Percentiles rank a stretch among this genome's conserved stretches.
These are phyloP conservation scores for Nicotiana knightiana DNA, from an alignment of 257 asterid species.

Conservation along the genomic window DNA sequence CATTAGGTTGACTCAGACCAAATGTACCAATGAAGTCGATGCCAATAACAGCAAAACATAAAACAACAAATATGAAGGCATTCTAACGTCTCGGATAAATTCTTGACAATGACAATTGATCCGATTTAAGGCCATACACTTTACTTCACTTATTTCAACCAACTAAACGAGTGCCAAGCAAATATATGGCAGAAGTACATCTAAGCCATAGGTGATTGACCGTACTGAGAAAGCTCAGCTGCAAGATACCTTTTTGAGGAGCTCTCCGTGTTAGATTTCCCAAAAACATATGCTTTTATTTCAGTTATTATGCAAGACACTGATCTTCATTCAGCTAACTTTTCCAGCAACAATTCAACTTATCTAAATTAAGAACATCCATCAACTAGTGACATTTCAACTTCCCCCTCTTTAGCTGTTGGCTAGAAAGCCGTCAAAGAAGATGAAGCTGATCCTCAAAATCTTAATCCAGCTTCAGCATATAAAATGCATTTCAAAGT, in stretches of 20 bases:
- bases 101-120: constrained; percentile 2
- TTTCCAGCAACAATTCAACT: constrained; percentile 3
- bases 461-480: constrained; percentile 4
- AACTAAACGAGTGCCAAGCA: background rate
- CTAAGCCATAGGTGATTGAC: constrained; percentile 9
- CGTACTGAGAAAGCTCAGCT: background rate
- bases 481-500: background rate
- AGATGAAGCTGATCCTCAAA: background rate
- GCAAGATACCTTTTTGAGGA: constrained; percentile 1
- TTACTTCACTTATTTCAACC: constrained; percentile 1
- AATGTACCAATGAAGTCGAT: constrained; percentile 14
- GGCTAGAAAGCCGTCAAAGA: constrained; percentile 5
- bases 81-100: constrained; percentile 4
- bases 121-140: background rate
- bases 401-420: background rate
- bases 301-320: background rate
- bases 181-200: background rate
- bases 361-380: background rate
- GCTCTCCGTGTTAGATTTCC: background rate
- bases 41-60: constrained; percentile 16
- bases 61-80: constrained; percentile 13
- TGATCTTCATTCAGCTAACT: background rate
- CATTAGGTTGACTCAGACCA: constrained; percentile 18
- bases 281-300: background rate
- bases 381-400: constrained; percentile 5